These are phyloP conservation scores for Leishmania aethiopica DNA, from an alignment of 208 protist species.

Conservation along the genomic window DNA sequence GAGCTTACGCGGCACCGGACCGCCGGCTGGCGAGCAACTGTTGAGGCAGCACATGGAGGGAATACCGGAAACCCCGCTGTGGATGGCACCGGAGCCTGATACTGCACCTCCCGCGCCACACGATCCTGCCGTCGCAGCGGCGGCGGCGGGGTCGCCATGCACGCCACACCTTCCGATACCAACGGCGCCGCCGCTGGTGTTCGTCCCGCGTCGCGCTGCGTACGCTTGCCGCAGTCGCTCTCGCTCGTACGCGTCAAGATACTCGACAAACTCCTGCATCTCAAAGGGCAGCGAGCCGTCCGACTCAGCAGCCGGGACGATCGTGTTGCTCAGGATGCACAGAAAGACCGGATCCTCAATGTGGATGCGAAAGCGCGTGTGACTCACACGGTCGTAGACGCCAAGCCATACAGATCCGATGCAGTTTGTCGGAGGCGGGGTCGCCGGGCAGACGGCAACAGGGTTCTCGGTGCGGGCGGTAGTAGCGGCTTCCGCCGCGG, in stretches of 20 bases:
- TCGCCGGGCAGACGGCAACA: too few species aligned
- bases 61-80: constrained; percentile 2
- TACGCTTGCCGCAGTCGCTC: constrained; percentile 18
- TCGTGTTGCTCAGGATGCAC: constrained; percentile 14
- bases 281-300: constrained; percentile 30
- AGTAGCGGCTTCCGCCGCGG: background rate
- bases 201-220: constrained; percentile 15
- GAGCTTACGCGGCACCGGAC: constrained; percentile 5
- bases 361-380: constrained; percentile 21
- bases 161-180: background rate
- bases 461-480: background rate
- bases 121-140: background rate
- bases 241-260: constrained; percentile 25
- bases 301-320: constrained; percentile 22
- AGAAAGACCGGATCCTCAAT: constrained; percentile 31
- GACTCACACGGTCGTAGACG: constrained; percentile 28
- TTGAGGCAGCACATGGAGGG: background rate
- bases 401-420: constrained; percentile 17
- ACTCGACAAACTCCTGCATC: constrained; percentile 32
- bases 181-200: constrained; percentile 11
- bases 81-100: background rate
- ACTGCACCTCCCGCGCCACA: background rate
- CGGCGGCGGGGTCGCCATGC: background rate
- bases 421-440: constrained; percentile 3
- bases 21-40: background rate